These are phyloP conservation scores for Syncephalis fuscata DNA, from an alignment of 371 early-diverging fungal species.

Conservation along the genomic window DNA sequence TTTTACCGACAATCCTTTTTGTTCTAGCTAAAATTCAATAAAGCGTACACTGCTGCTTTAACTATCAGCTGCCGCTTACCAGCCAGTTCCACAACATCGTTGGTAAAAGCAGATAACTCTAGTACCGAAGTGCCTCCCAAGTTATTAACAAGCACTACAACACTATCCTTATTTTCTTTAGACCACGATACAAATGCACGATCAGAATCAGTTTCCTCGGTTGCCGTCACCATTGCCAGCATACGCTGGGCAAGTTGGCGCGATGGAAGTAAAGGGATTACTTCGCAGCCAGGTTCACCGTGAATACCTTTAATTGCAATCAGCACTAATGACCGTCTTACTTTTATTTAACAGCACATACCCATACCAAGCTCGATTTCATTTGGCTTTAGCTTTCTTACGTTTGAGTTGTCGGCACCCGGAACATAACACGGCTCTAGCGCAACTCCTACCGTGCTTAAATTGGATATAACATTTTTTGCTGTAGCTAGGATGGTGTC, in stretches of 20 bases:
- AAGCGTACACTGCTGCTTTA: slow-evolving; percentile 5
- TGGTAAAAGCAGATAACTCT: slow-evolving; percentile 47
- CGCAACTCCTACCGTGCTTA: slow-evolving; percentile 62
- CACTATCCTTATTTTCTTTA: slow-evolving; percentile 1
- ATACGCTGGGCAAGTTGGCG: slow-evolving; percentile 27
- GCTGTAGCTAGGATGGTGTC: slow-evolving; percentile 30
- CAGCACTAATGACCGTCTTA: neutral
- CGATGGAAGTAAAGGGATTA: slow-evolving; percentile 22
- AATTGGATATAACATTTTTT: slow-evolving; percentile 25
- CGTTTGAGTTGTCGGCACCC: slow-evolving; percentile 22
- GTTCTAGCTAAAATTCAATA: neutral
- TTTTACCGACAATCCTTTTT: slow-evolving; percentile 18
- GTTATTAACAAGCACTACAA: slow-evolving; percentile 59
- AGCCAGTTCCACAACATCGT: slow-evolving; percentile 30
- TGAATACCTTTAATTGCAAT: slow-evolving; percentile 16
- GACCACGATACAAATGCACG: too few relatives aligned
- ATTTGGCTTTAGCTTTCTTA: slow-evolving; percentile 18
- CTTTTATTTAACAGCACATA: slow-evolving; percentile 8
- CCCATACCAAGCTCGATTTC: slow-evolving; percentile 65
- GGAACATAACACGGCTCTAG: slow-evolving; percentile 59
- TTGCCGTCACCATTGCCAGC: slow-evolving; percentile 30
- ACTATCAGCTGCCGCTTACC: neutral
- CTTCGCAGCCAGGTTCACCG: slow-evolving; percentile 51
- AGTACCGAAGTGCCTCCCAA: slow-evolving; percentile 53
- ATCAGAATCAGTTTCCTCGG: slow-evolving; percentile 19